phyloP scores from a whole-genome alignment of 805 yeast species.

The Candida ipomoeae region DNA sequence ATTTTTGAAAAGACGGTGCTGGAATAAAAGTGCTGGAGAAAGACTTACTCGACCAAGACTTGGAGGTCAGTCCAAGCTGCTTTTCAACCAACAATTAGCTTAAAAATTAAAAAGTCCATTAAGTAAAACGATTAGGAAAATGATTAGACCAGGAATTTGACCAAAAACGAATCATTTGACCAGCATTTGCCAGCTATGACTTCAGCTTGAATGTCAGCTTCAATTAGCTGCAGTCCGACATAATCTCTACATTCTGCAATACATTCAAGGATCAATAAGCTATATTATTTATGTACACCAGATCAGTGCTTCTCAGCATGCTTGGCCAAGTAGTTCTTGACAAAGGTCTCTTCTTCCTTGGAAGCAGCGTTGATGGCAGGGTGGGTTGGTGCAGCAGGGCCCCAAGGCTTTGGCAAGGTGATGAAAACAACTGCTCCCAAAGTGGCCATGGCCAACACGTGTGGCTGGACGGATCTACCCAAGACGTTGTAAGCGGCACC shows the following conservation, averaged over 20 bases:
- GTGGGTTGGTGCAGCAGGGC: constrained; percentile 52
- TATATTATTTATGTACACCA: neutral
- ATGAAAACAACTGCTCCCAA: constrained; percentile 62
- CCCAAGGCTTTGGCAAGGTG: constrained; percentile 73
- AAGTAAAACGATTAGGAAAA: too few relatives aligned
- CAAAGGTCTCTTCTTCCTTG: constrained; percentile 87
- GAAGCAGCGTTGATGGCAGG: constrained; percentile 74
- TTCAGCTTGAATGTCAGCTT: too few relatives aligned
- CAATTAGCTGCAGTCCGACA: neutral
- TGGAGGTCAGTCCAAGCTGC: neutral
- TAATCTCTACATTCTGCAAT: neutral
- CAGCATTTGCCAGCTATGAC: neutral
- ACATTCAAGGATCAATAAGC: neutral
- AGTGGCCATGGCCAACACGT: constrained; percentile 78
- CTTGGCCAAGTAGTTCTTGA: constrained; percentile 60
- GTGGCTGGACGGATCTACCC: constrained; percentile 82
- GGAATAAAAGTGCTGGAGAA: neutral
- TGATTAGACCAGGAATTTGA: too few relatives aligned
- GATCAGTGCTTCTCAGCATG: constrained; percentile 23
- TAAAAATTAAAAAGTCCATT: too few relatives aligned
- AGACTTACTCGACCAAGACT: neutral
- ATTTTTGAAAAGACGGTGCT: too few relatives aligned
- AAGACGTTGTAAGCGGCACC: constrained; percentile 80
- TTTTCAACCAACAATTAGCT: neutral
- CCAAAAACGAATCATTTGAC: neutral